Evolutionary conservation across 78 protist genomes (phyloP), one percentile per base, ranked within the genome.

Genomic region (Anaeramoeba flamelloides): DNA sequence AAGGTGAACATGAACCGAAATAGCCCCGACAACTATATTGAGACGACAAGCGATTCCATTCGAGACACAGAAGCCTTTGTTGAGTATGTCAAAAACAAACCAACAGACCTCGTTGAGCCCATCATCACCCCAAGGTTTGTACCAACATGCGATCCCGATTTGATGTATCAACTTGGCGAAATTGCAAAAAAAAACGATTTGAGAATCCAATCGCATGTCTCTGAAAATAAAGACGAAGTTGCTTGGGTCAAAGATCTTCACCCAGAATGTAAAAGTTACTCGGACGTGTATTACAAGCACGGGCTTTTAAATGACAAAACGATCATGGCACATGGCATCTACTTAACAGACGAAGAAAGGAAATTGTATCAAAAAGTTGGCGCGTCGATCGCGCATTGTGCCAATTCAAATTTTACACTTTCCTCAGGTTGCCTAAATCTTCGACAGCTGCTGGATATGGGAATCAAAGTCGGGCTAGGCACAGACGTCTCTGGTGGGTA

Each of bases 401-500:
- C 95, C 4, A n/a, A 39, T 2, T 74, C 85, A 0, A 92, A 92
- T 88, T 89, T 79, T 80, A 64, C 80, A 2, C 77, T 88, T 22
- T 1, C 40, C 1, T 36, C 75, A 34, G 93, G 93, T 76, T 39
- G 40, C 26, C 2, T 85, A 37, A 83, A 87, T 33, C 74, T 89
- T 22, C 69, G 88, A 2, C 77, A 82, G 17, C 81, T 80, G 0
- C 34, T 83, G 30, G 69, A 38, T 22, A 31, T 12, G 32, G 84
- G 82, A 34, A 40, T 85, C 26, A 77, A 0, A 1, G 88, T 92
- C 1, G 90, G 91, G 0, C 81, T 92, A 36, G 95, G 95, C 37
- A 92, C 95, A 2, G 95, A 92, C 65, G 75, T 89, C 8, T 12
- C 81, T 0, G 95, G 95, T 39, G 95, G 95, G 75, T 86, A 22